Conservation (phyloP, 2,329 filamentous ascomycete genomes). For the Aspergillus uvarum region DNA sequence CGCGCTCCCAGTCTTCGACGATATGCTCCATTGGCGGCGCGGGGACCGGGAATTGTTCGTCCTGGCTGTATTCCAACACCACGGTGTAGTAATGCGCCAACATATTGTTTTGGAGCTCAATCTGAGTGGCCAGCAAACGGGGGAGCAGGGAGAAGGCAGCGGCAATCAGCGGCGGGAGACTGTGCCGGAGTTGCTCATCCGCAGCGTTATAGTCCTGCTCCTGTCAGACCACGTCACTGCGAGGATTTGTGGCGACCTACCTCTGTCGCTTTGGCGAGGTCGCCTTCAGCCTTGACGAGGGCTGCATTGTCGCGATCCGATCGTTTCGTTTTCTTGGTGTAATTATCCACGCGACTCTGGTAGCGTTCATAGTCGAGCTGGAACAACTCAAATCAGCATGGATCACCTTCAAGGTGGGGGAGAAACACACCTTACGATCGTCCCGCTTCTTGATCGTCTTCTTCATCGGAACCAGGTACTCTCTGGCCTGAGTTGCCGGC, state of each 20-base stretch:
- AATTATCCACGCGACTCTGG: constrained; percentile 67
- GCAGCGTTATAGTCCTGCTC: constrained; percentile 68
- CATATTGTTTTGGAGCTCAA: constrained; percentile 74
- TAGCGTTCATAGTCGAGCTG: constrained; percentile 77
- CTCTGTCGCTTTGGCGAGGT: constrained; percentile 64
- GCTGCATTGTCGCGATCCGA: constrained; percentile 71
- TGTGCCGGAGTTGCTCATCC: constrained; percentile 70
- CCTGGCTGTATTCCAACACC: constrained; percentile 70
- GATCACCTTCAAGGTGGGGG: not conserved
- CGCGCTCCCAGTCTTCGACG: constrained; percentile 63
- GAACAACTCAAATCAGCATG: not conserved
- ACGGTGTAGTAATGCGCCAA: constrained; percentile 77
- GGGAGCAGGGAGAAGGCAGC: constrained; percentile 74
- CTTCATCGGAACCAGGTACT: constrained; percentile 68
- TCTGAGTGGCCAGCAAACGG: constrained; percentile 66
- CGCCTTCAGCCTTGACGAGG: constrained; percentile 69
- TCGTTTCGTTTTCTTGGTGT: constrained; percentile 67
- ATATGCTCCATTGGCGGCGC: constrained; percentile 72
- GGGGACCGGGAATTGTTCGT: constrained; percentile 68
- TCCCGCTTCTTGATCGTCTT: constrained; percentile 85
- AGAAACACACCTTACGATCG: constrained; percentile 62
- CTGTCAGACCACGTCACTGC: constrained; percentile 14
- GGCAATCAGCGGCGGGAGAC: constrained; percentile 68
- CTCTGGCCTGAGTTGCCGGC: constrained; percentile 68
- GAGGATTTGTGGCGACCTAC: constrained; percentile 42